Percentiles rank a stretch among this genome's conserved stretches.
phyloP scores from a whole-genome alignment of 2,329 filamentous ascomycete species.

The Fusarium nodosum region DNA sequence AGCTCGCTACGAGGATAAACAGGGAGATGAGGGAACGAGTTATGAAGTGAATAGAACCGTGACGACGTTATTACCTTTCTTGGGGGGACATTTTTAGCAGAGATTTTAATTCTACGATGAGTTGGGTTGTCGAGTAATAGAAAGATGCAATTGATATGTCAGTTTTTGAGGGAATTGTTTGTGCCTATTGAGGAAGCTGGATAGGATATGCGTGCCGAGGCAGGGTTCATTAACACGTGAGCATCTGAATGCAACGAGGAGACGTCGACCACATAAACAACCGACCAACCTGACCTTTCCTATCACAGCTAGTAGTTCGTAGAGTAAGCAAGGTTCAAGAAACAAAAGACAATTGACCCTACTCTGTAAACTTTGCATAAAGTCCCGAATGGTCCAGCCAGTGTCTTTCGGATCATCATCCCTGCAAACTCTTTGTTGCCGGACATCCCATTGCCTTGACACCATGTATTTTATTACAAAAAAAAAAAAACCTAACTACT shows the following conservation, averaged over 20 bases:
- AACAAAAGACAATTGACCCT: neutral
- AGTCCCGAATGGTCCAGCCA: neutral
- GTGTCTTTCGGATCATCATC: neutral
- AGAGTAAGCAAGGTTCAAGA: neutral
- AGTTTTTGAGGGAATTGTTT: slow-evolving; percentile 24
- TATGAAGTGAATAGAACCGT: slow-evolving; percentile 22
- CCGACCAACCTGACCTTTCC: slow-evolving; percentile 8
- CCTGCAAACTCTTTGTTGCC: neutral
- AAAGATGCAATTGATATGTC: slow-evolving; percentile 16
- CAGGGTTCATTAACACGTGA: slow-evolving; percentile 25
- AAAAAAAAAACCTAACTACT: too few species aligned
- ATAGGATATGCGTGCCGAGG: slow-evolving; percentile 26
- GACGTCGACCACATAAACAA: slow-evolving; percentile 21
- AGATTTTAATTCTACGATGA: slow-evolving; percentile 36
- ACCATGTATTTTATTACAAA: too few species aligned
- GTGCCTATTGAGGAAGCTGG: slow-evolving; percentile 30
- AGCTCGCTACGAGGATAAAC: slow-evolving; percentile 29
- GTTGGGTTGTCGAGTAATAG: slow-evolving; percentile 33
- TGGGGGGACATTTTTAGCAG: slow-evolving; percentile 25
- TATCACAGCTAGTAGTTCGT: slow-evolving; percentile 9
- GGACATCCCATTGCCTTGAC: neutral
- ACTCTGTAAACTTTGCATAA: neutral
- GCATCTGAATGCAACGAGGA: slow-evolving; percentile 16
- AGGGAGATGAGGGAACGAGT: slow-evolving; percentile 17
- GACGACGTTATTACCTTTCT: slow-evolving; percentile 38